Base-by-base conservation (phyloP, 2,329 filamentous ascomycete genomes). In the Monilinia vaccinii-corymbosi region DNA sequence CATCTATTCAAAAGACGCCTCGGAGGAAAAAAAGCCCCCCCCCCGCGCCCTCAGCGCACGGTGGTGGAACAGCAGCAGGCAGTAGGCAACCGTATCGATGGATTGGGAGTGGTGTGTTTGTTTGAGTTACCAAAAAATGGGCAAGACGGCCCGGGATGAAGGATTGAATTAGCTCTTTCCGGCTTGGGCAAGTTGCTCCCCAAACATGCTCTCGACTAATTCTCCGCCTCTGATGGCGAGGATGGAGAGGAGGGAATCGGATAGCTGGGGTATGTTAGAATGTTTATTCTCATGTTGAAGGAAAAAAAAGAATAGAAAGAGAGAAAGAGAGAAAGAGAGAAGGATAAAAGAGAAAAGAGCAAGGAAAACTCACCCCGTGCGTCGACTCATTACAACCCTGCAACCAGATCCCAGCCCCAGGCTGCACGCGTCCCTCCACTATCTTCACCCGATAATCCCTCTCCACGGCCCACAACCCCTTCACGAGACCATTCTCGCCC, bases 361-460 rank as follows among this genome's bases (percentile, higher is more conserved):
- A 28, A 34, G 5, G 42, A 53, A 51, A 58, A 85, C 88, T 84
- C 81, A 93, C 88, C 62, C 93, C 93, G 73, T 97, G 93, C 38
- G 91, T 96, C 63, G 81, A 84, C 77, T 97, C 92, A 72, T 91
- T 95, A 76, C 92, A 97, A 36, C 93, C 93, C 73, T 97, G 94
- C 68, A 97, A 78, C 87, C 89, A 97, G 61, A 97, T 79, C 4
- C 92, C 92, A 16, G 90, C 87, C 48, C 46, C 9, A 23, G 86
- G 83, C n/a, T 84, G 81, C 38, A 97, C 87, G 51, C 81, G 79
- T 34, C 82, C 85, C 1, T 81, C 76, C 52, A 82, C 79, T 71
- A 95, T 91, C 61, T 85, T 77, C 52, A 97, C 83, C 56, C 81
- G 81, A 74, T 97, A 97, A 72, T 97, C 83, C 57, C 93, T 82